Base-by-base conservation (phyloP, 805 yeast species). In the Lachancea mirantina region DNA sequence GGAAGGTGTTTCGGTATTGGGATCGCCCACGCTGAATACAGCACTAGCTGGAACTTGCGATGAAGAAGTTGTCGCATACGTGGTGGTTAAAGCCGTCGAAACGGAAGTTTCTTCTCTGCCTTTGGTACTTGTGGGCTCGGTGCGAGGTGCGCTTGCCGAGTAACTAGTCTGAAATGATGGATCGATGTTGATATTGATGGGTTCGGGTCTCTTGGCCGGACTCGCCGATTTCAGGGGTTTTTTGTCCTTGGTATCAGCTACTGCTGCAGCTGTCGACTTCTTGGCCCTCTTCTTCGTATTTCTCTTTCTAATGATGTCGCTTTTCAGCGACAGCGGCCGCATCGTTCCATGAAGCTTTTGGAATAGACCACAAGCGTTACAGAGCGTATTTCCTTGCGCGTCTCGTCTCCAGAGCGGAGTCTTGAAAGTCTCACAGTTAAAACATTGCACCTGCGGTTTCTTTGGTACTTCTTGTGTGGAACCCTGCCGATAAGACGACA, bases 321-420 rank as follows among this genome's bases (percentile, higher is more conserved):
- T 83, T 52, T 87, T 88, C 48, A 88, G 65, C 9, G 94, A 81
- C 32, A 89, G 64, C 0, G 98, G 98, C 37, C 97, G 67, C 41
- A 84, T 94, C 3, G 85, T 89, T n/a, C 96, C 97, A 50, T 89
- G 97, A 15, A 89, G 65, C 57, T 89, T 89, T 50, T 84, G 70
- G 48, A 89, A 89, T 39, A 89, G 64, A 0, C 97, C 98, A 64
- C 98, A 89, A 0, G 98, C 97, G 57, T 89, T 89, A 62, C 97
- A 89, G 38, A 89, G 64, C 0, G 96, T 94, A 49, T 84, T 80
- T 2, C 96, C 96, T 38, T 83, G 84, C 0, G 94, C 87, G 47
- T 85, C 84, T 30, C 96, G 68, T 46, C 98, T 67, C 98, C 98
- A 89, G 11, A 89, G 59, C 1, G 98, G 98, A 0, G 98, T 89